phyloP scores from a whole-genome alignment of 2,329 filamentous ascomycete genomes.

The Alternaria ventricosa region DNA sequence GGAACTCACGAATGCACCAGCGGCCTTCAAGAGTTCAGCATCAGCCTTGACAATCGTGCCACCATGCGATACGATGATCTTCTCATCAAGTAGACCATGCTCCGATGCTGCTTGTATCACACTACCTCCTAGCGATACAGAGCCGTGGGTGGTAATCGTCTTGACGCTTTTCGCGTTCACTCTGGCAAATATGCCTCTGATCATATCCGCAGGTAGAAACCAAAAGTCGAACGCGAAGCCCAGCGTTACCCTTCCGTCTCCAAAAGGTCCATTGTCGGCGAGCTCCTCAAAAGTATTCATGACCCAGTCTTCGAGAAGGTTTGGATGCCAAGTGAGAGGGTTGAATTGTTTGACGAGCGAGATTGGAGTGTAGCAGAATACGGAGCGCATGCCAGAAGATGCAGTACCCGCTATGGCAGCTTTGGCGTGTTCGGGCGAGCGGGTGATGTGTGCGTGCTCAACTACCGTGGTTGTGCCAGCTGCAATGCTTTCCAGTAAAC shows the following conservation, averaged over 20 bases:
- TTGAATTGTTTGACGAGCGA: slow-evolving; percentile 51
- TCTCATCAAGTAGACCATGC: slow-evolving; percentile 52
- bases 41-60: slow-evolving; percentile 44
- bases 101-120: slow-evolving; percentile 33
- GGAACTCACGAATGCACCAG: slow-evolving; percentile 49
- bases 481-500: slow-evolving; percentile 59
- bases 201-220: slow-evolving; percentile 47
- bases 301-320: slow-evolving; percentile 55
- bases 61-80: slow-evolving; percentile 54
- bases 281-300: slow-evolving; percentile 48
- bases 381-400: slow-evolving; percentile 55
- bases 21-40: slow-evolving; percentile 42
- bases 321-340: slow-evolving; percentile 54
- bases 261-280: slow-evolving; percentile 32
- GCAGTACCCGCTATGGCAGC: slow-evolving; percentile 51
- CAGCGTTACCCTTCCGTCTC: slow-evolving; percentile 46
- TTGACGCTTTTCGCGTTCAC: slow-evolving; percentile 48
- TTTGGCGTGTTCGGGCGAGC: slow-evolving; percentile 29
- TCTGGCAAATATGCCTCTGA: slow-evolving; percentile 48
- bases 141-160: slow-evolving; percentile 53
- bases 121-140: slow-evolving; percentile 8
- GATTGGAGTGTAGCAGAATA: slow-evolving; percentile 51
- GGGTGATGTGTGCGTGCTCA: slow-evolving; percentile 61
- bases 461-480: slow-evolving; percentile 61
- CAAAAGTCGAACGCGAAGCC: slow-evolving; percentile 55